phyloP scores from a whole-genome alignment of 352 stramenopile genomes.

The Globisporangium perplexum region DNA sequence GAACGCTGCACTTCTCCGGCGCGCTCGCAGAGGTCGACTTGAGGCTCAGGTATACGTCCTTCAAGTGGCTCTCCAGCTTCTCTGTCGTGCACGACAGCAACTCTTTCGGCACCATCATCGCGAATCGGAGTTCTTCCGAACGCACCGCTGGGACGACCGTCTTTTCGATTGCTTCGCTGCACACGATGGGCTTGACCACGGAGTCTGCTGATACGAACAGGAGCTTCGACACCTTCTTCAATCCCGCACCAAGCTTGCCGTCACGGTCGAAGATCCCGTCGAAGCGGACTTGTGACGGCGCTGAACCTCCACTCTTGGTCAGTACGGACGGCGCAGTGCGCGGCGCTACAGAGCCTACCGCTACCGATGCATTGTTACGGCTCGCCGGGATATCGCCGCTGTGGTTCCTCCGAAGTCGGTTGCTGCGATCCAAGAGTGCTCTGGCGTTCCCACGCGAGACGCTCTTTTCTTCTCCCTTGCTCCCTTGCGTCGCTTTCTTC shows the following conservation, averaged over 20 bases:
- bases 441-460: background rate
- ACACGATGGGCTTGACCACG: conserved; percentile 54
- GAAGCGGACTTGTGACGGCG: conserved; percentile 10
- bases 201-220: conserved; percentile 58
- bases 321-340: conserved; percentile 25
- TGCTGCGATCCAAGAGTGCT: background rate
- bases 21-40: conserved; percentile 25
- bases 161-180: conserved; percentile 42
- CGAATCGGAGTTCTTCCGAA: conserved; percentile 30
- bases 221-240: conserved; percentile 45
- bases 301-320: background rate
- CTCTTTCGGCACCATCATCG: conserved; percentile 24
- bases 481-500: background rate
- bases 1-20: conserved; percentile 35
- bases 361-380: background rate
- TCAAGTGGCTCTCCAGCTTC: conserved; percentile 60
- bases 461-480: background rate
- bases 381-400: background rate
- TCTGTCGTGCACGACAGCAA: conserved; percentile 42
- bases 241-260: conserved; percentile 21
- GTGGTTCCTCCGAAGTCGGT: background rate
- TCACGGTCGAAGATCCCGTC: conserved; percentile 26
- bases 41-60: conserved; percentile 68
- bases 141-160: conserved; percentile 21
- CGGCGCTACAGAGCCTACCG: conserved; percentile 8